Base-by-base conservation (phyloP, 2,329 filamentous ascomycete genomes). In the Aspergillus sp. region DNA sequence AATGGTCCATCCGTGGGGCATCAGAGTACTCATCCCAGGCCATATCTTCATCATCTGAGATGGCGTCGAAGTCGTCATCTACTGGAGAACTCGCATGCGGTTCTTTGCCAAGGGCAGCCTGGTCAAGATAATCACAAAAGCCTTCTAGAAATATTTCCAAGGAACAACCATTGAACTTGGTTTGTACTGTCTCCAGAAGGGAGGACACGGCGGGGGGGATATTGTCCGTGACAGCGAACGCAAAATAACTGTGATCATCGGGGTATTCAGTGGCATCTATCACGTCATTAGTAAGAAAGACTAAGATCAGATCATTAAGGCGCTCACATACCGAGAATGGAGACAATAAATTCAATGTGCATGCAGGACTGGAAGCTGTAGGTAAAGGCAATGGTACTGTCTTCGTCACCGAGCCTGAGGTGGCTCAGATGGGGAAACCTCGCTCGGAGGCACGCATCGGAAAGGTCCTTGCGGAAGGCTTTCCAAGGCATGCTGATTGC, bases 321-420 rank as follows among this genome's bases (percentile, higher is more conserved):
- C 5, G n/a, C 17, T n/a, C 13, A 61, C 69, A 59, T 69, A 80
- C 79, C 78, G 60, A 76, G 72, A 4, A 81, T 67, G 19, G 78
- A 66, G 12, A 71, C 73, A 38, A 78, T 72, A 38, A 81, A 67
- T 25, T 77, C 70, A 39, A 80, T 67, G 2, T 58, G 49, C 4
- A 62, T 56, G 10, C 48, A 39, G 36, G 71, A 66, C 5, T 71
- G 68, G 21, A 69, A 58, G 36, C 76, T 75, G 45, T 83, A 90
- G 4, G 75, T 80, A 72, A 94, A 89, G 13, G 82, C 82, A 59
- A 96, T 81, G 59, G 90, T 86, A 54, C 90, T 91, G 73, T 94
- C 89, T 32, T 90, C 88, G 5, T 88, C 86, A 15, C 89, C 89
- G 38, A 80, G 78, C 36, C 78, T 76, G 23, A 96, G 77, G 36